Conservation (phyloP, 345 rosid genomes). For the Cardamine occulta region DNA sequence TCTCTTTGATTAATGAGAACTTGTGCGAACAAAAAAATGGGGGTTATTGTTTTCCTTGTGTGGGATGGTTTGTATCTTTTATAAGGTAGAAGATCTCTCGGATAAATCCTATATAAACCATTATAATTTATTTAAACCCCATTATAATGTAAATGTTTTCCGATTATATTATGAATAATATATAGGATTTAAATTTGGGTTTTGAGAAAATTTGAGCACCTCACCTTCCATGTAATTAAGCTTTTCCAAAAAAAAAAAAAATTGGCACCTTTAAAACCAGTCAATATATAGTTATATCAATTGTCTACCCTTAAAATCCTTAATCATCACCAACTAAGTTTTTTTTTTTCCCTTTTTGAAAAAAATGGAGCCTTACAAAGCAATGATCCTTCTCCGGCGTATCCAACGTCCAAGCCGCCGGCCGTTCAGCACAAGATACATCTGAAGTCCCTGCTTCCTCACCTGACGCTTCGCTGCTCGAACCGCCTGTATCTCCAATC, state of each 20-base stretch:
- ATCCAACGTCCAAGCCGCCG: conserved; percentile 1
- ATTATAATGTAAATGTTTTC: background rate
- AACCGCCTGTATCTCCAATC: background rate
- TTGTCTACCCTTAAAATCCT: background rate
- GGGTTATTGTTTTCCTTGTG: background rate
- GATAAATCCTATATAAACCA: background rate
- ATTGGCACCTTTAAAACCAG: background rate
- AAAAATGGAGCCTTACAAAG: conserved; percentile 37
- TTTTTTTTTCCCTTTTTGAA: too few species aligned
- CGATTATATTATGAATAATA: background rate
- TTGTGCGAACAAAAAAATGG: too few species aligned
- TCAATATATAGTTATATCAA: conserved; percentile 17
- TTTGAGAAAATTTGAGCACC: background rate
- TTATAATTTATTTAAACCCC: background rate
- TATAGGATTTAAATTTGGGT: conserved; percentile 4
- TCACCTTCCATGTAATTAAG: background rate
- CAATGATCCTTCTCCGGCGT: conserved; percentile 29
- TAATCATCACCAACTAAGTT: background rate
- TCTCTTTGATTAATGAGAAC: too few species aligned
- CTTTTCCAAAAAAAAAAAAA: conserved; percentile 1
- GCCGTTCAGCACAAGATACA: background rate
- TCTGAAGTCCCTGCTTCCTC: background rate
- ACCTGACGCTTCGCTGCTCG: background rate
- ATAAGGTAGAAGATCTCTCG: background rate
- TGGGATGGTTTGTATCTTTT: background rate